phyloP scores from a whole-genome alignment of 192 early-diverging fungal genomes.

The Borealophlyctis nickersoniae region DNA sequence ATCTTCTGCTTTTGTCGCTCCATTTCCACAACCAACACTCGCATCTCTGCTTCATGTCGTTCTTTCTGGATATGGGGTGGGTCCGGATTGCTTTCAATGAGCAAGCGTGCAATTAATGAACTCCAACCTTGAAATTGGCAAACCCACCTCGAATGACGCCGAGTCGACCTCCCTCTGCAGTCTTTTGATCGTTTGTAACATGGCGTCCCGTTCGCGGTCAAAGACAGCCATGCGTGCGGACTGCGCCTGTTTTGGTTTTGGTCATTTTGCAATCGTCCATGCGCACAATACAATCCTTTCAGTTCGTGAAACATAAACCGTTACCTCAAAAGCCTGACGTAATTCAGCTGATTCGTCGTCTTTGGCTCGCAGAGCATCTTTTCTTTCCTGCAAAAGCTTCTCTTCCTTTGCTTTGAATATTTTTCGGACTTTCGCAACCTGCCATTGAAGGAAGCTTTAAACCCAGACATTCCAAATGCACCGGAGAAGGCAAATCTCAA shows the following conservation, averaged over 20 bases:
- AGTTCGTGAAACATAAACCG: not conserved
- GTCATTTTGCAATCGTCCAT: not conserved
- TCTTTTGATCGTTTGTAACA: constrained; percentile 24
- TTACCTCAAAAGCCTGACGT: constrained; percentile 23
- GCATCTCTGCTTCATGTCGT: constrained; percentile 34
- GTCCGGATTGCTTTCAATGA: too few relatives aligned
- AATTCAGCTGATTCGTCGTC: constrained; percentile 24
- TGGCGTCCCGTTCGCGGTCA: constrained; percentile 37
- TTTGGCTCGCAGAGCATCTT: constrained; percentile 19
- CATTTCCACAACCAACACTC: constrained; percentile 22
- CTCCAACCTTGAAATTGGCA: constrained; percentile 1
- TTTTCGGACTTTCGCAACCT: constrained; percentile 33
- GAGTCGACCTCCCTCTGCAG: constrained; percentile 27
- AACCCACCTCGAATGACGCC: constrained; percentile 7
- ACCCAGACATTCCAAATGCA: not conserved
- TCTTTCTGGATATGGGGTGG: constrained; percentile 13
- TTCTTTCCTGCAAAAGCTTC: constrained; percentile 33
- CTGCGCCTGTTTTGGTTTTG: constrained; percentile 18
- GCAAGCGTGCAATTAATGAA: constrained; percentile 5
- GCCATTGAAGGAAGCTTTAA: too few relatives aligned
- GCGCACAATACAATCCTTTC: not conserved
- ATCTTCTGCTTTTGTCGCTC: constrained; percentile 30
- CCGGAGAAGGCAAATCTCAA: constrained; percentile 2
- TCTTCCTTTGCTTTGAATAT: constrained; percentile 47
- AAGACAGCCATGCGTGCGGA: constrained; percentile 24